Evolutionary conservation across 129 eudicot genomes (phyloP).

Genomic region (Flaveria ramosissima): DNA sequence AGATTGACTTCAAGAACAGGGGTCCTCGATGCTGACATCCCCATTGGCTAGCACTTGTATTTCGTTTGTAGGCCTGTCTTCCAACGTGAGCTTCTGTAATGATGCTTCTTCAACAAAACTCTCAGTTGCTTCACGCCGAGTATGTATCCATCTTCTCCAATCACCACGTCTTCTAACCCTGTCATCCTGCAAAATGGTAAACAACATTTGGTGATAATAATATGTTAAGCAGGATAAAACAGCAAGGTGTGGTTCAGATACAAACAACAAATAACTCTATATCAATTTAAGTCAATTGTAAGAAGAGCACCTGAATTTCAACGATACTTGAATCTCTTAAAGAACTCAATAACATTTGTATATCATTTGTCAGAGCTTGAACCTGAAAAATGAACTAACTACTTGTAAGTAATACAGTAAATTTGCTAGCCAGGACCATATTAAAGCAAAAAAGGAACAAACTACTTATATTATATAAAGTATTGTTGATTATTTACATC

Average conservation of each 20-base stretch:
- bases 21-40: conserved; percentile 32
- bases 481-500: too few species aligned
- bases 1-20: conserved; percentile 26
- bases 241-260: not conserved
- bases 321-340: not conserved
- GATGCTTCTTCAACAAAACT: conserved; percentile 38
- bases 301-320: conserved; percentile 3
- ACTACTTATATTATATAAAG: too few species aligned
- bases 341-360: conserved; percentile 31
- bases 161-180: conserved; percentile 62
- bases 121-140: conserved; percentile 23
- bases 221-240: not conserved
- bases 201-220: conserved; percentile 2
- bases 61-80: conserved; percentile 31
- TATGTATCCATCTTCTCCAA: conserved; percentile 59
- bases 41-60: conserved; percentile 38
- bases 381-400: not conserved
- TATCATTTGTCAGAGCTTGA: conserved; percentile 13
- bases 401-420: not conserved
- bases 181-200: conserved; percentile 46
- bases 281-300: conserved; percentile 16
- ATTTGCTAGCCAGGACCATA: not conserved
- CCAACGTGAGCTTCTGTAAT: conserved; percentile 41
- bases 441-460: not conserved
- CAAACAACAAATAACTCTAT: not conserved